phyloP scores from a whole-genome alignment of 2,329 filamentous ascomycete species.

The Orbilia ellipsospora region DNA sequence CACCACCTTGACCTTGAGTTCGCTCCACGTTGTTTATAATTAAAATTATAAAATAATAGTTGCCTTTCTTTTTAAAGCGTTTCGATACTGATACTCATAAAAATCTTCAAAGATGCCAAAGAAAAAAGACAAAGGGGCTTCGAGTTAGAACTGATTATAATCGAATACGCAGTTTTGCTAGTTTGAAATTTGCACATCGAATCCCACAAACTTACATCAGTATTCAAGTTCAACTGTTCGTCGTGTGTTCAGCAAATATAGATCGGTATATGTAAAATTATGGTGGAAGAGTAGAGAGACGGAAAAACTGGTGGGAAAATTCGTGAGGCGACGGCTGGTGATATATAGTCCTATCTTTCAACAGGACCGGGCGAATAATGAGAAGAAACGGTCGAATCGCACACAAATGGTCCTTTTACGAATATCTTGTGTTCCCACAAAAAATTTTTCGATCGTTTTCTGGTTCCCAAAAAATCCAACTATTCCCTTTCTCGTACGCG shows the following conservation, averaged over 20 bases:
- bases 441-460: neutral
- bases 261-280: constrained; percentile 2
- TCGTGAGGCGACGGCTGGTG: neutral
- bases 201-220: constrained; percentile 31
- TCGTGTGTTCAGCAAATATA: neutral
- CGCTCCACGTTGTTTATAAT: constrained; percentile 52
- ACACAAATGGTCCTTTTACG: constrained; percentile 7
- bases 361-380: neutral
- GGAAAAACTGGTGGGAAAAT: neutral
- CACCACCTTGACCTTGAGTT: constrained; percentile 55
- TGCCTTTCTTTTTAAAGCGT: constrained; percentile 14
- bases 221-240: constrained; percentile 5
- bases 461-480: constrained; percentile 12
- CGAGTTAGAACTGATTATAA: neutral
- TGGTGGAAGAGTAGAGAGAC: neutral
- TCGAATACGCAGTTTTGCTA: too few relatives aligned
- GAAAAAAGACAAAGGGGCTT: neutral
- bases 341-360: neutral
- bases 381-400: neutral
- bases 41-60: constrained; percentile 28
- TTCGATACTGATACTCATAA: constrained; percentile 39
- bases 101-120: neutral
- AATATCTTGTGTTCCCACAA: constrained; percentile 25
- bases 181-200: neutral
- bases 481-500: constrained; percentile 15